Evolutionary conservation across 148 eudicot species (phyloP).

Genomic region (Pharnaceum exiguum): DNA sequence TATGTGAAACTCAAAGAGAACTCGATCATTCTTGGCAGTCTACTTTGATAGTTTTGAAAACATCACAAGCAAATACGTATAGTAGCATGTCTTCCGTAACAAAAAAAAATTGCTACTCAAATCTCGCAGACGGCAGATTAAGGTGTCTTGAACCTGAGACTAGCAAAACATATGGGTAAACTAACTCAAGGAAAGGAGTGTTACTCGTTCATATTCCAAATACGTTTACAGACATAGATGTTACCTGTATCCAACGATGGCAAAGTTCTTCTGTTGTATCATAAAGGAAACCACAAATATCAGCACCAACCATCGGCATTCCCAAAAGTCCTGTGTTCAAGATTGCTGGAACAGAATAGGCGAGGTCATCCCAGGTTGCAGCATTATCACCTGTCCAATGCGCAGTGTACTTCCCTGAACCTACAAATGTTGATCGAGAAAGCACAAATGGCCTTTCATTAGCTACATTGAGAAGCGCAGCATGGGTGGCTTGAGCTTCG

Average conservation of each 20-base stretch:
- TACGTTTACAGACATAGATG: too few relatives aligned
- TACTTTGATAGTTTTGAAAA: too few relatives aligned
- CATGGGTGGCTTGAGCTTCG: conserved; percentile 42
- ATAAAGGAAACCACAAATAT: conserved; percentile 41
- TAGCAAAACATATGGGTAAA: too few relatives aligned
- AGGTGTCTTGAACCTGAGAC: too few relatives aligned
- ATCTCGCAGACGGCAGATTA: too few relatives aligned
- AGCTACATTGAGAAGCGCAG: conserved; percentile 27
- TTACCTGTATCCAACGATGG: conserved; percentile 51
- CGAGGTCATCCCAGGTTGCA: conserved; percentile 42
- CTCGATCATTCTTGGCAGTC: too few relatives aligned
- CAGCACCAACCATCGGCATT: conserved; percentile 57
- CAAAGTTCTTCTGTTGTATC: conserved; percentile 51
- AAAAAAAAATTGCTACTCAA: too few relatives aligned
- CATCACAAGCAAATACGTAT: too few relatives aligned
- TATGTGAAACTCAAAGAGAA: too few relatives aligned
- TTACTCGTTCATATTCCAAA: too few relatives aligned
- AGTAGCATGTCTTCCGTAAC: too few relatives aligned
- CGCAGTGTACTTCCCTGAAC: conserved; percentile 48
- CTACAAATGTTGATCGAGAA: conserved; percentile 44
- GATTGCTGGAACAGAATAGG: conserved; percentile 33
- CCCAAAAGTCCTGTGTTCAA: conserved; percentile 42
- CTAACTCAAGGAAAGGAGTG: too few relatives aligned
- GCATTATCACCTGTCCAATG: conserved; percentile 60
- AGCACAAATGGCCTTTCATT: conserved; percentile 42